Percentiles rank a stretch among this genome's conserved stretches.
Evolutionary conservation across 2,329 filamentous ascomycete genomes (phyloP).

Genomic region (Hansfordia pulvinata): DNA sequence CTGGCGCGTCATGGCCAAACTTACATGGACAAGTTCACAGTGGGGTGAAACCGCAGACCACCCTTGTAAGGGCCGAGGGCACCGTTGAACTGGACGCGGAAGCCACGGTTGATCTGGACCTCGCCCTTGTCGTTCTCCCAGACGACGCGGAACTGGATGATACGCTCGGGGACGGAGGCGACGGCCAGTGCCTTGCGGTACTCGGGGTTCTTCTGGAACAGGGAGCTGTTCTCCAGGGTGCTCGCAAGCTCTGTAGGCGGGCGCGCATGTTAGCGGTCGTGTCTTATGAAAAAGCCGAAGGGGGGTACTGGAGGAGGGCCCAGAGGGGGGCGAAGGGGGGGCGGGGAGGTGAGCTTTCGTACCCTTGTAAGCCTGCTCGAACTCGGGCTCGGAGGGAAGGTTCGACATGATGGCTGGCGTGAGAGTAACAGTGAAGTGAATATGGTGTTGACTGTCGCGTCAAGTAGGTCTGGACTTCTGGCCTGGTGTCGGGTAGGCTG

Average conservation of each 20-base stretch:
- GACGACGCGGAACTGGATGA: conserved; percentile 93
- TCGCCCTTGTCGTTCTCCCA: conserved; percentile 92
- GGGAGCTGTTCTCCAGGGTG: conserved; percentile 83
- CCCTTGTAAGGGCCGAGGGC: conserved; percentile 97
- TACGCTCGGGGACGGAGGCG: conserved; percentile 79
- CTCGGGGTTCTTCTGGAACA: conserved; percentile 90
- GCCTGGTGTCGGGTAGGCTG: neutral
- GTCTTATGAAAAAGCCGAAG: too few relatives aligned
- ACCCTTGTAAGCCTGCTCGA: conserved; percentile 98
- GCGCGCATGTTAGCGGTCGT: conserved; percentile 10
- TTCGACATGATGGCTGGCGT: conserved; percentile 58
- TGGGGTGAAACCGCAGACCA: conserved; percentile 86
- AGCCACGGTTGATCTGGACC: conserved; percentile 86
- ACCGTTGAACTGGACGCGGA: conserved; percentile 97
- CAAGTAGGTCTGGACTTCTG: too few relatives aligned
- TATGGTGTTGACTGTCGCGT: too few relatives aligned
- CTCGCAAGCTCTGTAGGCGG: conserved; percentile 65
- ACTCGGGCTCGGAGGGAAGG: conserved; percentile 83
- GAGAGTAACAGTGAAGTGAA: too few relatives aligned
- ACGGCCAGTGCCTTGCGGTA: conserved; percentile 85
- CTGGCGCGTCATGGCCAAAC: too few relatives aligned
- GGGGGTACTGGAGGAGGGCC: too few relatives aligned
- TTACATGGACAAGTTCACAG: conserved; percentile 60
- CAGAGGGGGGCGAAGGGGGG: conserved; percentile 5
- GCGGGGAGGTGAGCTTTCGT: conserved; percentile 14